Conservation (phyloP, 345 rosid genomes). For the Eucalyptus sideroxylon region DNA sequence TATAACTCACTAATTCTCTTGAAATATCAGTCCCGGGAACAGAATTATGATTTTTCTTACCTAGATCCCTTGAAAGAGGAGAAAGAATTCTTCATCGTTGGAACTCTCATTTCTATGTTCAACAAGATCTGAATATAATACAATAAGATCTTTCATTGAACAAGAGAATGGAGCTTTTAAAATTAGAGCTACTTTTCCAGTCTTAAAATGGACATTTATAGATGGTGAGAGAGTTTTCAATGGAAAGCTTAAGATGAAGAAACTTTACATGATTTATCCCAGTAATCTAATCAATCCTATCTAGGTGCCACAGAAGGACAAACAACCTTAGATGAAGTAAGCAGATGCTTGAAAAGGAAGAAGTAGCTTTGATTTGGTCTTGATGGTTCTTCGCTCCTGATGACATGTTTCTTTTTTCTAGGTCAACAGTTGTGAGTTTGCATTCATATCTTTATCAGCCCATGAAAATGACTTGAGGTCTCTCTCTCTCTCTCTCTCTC, state of each 20-base stretch:
- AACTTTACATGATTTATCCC: neutral
- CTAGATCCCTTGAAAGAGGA: neutral
- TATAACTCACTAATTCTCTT: neutral
- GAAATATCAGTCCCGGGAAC: neutral
- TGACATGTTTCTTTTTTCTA: conserved; percentile 5
- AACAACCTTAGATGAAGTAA: neutral
- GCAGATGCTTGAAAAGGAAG: neutral
- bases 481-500: conserved; percentile 6
- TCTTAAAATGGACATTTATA: neutral
- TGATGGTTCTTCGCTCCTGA: neutral
- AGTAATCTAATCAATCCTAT: neutral
- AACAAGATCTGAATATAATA: neutral
- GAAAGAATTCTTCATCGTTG: neutral
- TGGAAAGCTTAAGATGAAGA: neutral
- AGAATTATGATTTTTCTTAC: neutral
- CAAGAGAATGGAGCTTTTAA: neutral
- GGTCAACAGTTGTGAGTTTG: conserved; percentile 68
- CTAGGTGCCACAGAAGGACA: neutral
- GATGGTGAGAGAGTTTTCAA: neutral
- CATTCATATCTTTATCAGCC: conserved; percentile 42
- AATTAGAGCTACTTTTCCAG: neutral
- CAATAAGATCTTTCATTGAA: neutral
- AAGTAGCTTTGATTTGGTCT: neutral
- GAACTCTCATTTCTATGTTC: neutral
- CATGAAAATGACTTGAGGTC: conserved; percentile 56